Evolutionary conservation across 2,329 filamentous ascomycete species (phyloP).

Genomic region (Massarina eburnea): DNA sequence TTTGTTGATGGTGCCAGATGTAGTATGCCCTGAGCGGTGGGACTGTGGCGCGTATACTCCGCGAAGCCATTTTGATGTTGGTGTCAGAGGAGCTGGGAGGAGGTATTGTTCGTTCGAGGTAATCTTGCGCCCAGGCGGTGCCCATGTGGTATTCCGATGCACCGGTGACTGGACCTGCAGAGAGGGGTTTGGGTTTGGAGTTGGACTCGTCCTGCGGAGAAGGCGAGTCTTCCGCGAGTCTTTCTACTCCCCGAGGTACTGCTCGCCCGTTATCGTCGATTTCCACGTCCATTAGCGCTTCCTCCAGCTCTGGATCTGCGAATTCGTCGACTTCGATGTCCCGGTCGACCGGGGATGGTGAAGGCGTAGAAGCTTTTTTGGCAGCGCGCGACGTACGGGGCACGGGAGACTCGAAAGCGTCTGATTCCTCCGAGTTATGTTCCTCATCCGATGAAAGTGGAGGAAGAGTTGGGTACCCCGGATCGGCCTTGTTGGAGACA

Average conservation of each 20-base stretch:
- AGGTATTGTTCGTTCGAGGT: constrained; percentile 34
- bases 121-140: constrained; percentile 30
- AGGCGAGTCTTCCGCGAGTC: background rate
- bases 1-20: constrained; percentile 33
- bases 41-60: constrained; percentile 33
- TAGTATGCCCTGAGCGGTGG: constrained; percentile 37
- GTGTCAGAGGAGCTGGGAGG: constrained; percentile 5
- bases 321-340: constrained; percentile 23
- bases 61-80: constrained; percentile 13
- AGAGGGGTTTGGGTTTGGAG: constrained; percentile 17
- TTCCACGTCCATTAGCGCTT: constrained; percentile 18
- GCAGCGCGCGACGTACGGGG: too few relatives aligned
- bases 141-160: constrained; percentile 30
- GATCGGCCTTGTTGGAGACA: constrained; percentile 17
- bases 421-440: too few relatives aligned
- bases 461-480: constrained; percentile 21
- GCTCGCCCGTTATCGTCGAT: constrained; percentile 7
- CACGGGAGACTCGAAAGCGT: too few relatives aligned
- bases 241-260: background rate
- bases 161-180: too few relatives aligned
- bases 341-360: too few relatives aligned
- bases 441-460: constrained; percentile 1
- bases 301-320: constrained; percentile 31
- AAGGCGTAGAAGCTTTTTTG: background rate
- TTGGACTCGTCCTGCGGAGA: constrained; percentile 4